Evolutionary conservation across 306 rosid genomes (phyloP).

Genomic region (Vigna radiata): DNA sequence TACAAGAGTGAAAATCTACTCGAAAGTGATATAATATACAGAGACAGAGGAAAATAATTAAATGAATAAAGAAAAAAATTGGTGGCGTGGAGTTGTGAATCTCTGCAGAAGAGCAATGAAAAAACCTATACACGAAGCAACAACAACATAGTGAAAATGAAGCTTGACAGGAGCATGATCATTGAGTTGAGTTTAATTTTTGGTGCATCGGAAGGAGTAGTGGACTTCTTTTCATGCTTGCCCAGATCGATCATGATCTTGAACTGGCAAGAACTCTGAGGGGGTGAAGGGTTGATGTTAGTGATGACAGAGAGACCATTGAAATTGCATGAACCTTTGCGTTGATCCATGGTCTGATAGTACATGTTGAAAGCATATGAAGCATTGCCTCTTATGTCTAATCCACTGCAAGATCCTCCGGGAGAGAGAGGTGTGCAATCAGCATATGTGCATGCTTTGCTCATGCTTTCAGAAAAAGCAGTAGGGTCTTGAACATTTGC

Average conservation of each 20-base stretch:
- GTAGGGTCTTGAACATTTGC: slow-evolving; percentile 64
- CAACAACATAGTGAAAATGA: slow-evolving; percentile 35
- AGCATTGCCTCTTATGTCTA: slow-evolving; percentile 69
- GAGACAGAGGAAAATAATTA: not conserved
- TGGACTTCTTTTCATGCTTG: slow-evolving; percentile 54
- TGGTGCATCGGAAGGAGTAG: slow-evolving; percentile 55
- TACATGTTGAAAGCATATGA: slow-evolving; percentile 91
- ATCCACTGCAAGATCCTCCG: slow-evolving; percentile 71
- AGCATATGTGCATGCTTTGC: slow-evolving; percentile 78
- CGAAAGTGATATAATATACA: slow-evolving; percentile 17
- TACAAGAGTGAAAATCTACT: slow-evolving; percentile 33
- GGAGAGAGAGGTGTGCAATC: slow-evolving; percentile 83
- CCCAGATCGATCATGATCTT: slow-evolving; percentile 82
- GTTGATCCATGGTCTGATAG: slow-evolving; percentile 77
- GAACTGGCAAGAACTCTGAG: slow-evolving; percentile 60
- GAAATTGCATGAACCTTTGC: slow-evolving; percentile 68
- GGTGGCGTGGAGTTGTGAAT: not conserved
- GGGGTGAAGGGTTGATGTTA: slow-evolving; percentile 69
- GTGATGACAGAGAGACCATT: slow-evolving; percentile 55
- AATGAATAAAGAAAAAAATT: slow-evolving; percentile 7
- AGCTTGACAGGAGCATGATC: slow-evolving; percentile 50
- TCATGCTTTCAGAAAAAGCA: slow-evolving; percentile 51
- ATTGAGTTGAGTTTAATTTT: slow-evolving; percentile 21
- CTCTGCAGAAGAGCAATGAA: slow-evolving; percentile 21
- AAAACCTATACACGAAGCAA: slow-evolving; percentile 33